Base-by-base conservation (phyloP, 1,284 basidiomycete genomes). In the Exobasidium cylindrosporum region DNA sequence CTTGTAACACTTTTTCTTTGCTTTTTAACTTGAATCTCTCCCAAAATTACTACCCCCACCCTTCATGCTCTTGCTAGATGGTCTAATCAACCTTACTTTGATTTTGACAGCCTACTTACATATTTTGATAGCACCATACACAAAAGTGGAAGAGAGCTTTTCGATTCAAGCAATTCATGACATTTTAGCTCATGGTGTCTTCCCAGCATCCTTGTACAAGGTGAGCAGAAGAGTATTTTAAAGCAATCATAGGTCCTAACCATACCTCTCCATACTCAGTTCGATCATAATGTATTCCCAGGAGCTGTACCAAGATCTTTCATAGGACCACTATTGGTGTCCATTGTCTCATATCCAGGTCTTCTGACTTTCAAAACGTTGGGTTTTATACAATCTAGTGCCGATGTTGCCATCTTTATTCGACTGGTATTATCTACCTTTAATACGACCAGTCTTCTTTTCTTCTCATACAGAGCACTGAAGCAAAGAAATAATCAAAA, bases 131-230 rank as follows among this genome's bases (percentile, higher is more conserved):
- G n/a, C 58, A 1, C 95, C 95, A 0, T 94, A 89, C 79, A 91
- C 90, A 2, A 98, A 98, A 82, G 95, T 98, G 44, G 96, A 98
- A 80, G 95, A 98, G 82, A 91, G 89, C 76, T 97, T 97, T 84
- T 93, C 89, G 65, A 84, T 97, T 4, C 95, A 98, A 77, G 94
- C 92, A 0, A 86, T 85, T 0, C 91, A 96, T 78, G 95, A 98
- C 80, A 83, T 92, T 23, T 83, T 97, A 31, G 85, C 88, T 82
- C 88, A 90, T 70, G 91, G 91, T 10, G 73, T 88, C 14, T 59
- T 75, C 0, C 75, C 82, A 17, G 3, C 23, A 1, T 30, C 46
- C 1, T 14, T 58, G 11, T 23, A 13, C 21, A 50, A 58, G 1
- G 72, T 77, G 11, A 80, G 72, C 29, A 77, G 89, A 43, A 74